Evolutionary conservation across 2,329 filamentous ascomycete genomes (phyloP).

Genomic region (Claviceps monticola): DNA sequence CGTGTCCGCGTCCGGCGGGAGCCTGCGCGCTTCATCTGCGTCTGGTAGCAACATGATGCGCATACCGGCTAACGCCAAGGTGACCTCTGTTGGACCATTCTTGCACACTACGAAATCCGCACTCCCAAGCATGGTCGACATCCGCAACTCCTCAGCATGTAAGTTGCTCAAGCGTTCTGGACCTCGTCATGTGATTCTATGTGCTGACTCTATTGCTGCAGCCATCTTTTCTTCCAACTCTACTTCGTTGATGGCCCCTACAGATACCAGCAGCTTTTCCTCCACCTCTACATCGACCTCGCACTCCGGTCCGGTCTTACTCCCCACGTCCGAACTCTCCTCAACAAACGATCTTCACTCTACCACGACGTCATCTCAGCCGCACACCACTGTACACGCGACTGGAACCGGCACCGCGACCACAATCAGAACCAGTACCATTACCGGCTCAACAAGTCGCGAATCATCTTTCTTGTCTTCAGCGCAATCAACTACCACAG

Average conservation of each 20-base stretch:
- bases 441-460: not conserved
- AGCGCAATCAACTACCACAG: not conserved
- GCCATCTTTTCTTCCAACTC: constrained; percentile 4
- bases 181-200: not conserved
- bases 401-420: not conserved
- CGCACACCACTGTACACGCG: not conserved
- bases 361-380: not conserved
- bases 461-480: not conserved
- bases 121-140: constrained; percentile 5
- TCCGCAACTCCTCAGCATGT: constrained; percentile 14
- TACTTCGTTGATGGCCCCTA: not conserved
- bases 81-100: constrained; percentile 7
- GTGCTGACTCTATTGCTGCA: not conserved
- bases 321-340: not conserved
- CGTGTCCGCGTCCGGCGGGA: constrained; percentile 11
- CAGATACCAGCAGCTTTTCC: not conserved
- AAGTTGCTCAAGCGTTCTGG: not conserved
- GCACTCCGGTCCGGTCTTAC: not conserved
- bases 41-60: not conserved
- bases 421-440: not conserved
- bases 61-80: constrained; percentile 1
- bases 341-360: not conserved
- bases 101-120: constrained; percentile 5
- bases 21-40: constrained; percentile 9
- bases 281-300: constrained; percentile 1